A percentile compares a stretch with the other conserved stretches of the same genome.
phyloP scores from a whole-genome alignment of 2,329 filamentous ascomycete species.

The Verticillium nonalfalfae region DNA sequence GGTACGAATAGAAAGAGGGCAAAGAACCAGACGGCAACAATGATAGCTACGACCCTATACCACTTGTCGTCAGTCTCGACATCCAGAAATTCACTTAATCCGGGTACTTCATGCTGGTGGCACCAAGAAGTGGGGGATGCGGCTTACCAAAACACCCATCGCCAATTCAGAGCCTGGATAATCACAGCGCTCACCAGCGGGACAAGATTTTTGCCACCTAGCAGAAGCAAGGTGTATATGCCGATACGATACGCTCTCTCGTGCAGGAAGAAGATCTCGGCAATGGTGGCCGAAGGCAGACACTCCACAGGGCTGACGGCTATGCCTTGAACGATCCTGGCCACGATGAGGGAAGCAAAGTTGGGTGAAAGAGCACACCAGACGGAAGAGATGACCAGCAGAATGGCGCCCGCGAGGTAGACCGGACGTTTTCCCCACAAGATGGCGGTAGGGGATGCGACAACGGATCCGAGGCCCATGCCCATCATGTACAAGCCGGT shows the following conservation, averaged over 20 bases:
- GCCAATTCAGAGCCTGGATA: slow-evolving; percentile 73
- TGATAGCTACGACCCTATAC: slow-evolving; percentile 69
- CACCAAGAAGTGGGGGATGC: background rate
- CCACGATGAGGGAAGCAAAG: slow-evolving; percentile 72
- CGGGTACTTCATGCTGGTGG: background rate
- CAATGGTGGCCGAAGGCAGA: slow-evolving; percentile 86
- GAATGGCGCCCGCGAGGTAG: slow-evolving; percentile 68
- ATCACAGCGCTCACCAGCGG: slow-evolving; percentile 82
- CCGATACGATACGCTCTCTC: slow-evolving; percentile 89
- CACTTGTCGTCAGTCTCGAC: slow-evolving; percentile 13
- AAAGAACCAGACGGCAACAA: slow-evolving; percentile 63
- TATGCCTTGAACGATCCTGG: slow-evolving; percentile 80
- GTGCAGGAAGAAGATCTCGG: slow-evolving; percentile 94
- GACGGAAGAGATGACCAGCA: slow-evolving; percentile 71
- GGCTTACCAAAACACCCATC: slow-evolving; percentile 80
- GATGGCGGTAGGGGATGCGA: slow-evolving; percentile 87
- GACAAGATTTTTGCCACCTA: slow-evolving; percentile 87
- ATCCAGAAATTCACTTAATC: background rate
- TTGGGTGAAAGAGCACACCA: slow-evolving; percentile 85
- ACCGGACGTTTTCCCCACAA: slow-evolving; percentile 86
- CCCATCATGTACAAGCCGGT: slow-evolving; percentile 95
- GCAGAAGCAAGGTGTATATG: slow-evolving; percentile 82
- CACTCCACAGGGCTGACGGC: slow-evolving; percentile 89
- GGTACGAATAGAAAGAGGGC: slow-evolving; percentile 87
- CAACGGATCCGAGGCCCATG: slow-evolving; percentile 73